Base-by-base conservation (phyloP, 2,329 filamentous ascomycete genomes). In the Colletotrichum gloeosporioides region DNA sequence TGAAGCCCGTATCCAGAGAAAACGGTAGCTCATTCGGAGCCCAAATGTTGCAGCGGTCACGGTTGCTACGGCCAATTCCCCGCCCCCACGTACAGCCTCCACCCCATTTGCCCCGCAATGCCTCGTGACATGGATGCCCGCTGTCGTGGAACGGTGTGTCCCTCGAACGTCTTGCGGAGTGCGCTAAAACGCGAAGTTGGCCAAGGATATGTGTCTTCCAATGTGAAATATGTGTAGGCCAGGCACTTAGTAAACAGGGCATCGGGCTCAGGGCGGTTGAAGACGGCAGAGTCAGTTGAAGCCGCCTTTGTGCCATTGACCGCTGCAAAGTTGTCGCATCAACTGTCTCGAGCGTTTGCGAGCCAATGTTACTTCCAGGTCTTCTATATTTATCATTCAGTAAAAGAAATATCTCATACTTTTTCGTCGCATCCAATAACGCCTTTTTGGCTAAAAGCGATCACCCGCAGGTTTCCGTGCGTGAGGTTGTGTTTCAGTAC, bases 61-160 rank as follows among this genome's bases (percentile, higher is more conserved):
- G 32, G 25, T 55, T 68, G 49, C 65, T n/a, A 22, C 22, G 34
- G 68, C 57, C 36, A 31, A 29, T 77, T 53, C 65, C 61, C 65
- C 75, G 49, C 65, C 66, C 75, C 75, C 66, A 77, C 66, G 66
- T 61, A 53, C 31, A 22, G 36, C 15, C 57, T 49, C 65, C 25
- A 34, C 31, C 16, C 34, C 61, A 31, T 59, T 22, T 75, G 66
- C 49, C 66, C 75, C 75, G 66, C 71, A 66, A 63, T 32, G 31
- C 49, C 66, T 32, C 16, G 22, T 61, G 27, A 61, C 64, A 73
- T 69, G 61, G 67, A 66, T 64, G 31, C 49, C 39, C 25, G 27
- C 44, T 74, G 55, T 69, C 36, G 63, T 39, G 65, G 29, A 34
- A 62, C 55, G 13, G n/a, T 25, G 25, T 53, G 44, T 53, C 44